phyloP scores from a whole-genome alignment of 768 basidiomycete species.

The Pleurotus platypus region DNA sequence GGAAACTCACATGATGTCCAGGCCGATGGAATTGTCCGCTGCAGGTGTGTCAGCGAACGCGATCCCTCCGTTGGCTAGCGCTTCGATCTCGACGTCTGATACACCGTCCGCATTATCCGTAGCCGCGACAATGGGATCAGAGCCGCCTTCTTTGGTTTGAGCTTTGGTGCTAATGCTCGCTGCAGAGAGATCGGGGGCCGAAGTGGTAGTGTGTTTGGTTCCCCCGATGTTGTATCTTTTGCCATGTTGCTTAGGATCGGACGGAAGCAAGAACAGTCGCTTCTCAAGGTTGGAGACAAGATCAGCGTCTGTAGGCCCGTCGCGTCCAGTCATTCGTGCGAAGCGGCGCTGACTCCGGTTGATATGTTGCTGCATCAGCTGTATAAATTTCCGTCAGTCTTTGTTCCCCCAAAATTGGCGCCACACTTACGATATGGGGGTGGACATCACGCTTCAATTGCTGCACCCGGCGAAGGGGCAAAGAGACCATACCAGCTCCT shows the following conservation, averaged over 20 bases:
- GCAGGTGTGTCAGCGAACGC: slow-evolving; percentile 28
- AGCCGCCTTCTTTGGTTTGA: not conserved
- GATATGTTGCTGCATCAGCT: slow-evolving; percentile 70
- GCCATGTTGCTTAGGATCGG: slow-evolving; percentile 26
- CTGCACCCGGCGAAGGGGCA: slow-evolving; percentile 13
- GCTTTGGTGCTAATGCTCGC: slow-evolving; percentile 9
- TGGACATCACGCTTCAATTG: slow-evolving; percentile 13
- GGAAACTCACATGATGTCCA: slow-evolving; percentile 62
- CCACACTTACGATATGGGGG: slow-evolving; percentile 12
- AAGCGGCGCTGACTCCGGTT: slow-evolving; percentile 63
- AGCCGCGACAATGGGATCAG: not conserved
- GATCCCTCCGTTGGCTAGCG: not conserved
- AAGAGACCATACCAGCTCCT: slow-evolving; percentile 11
- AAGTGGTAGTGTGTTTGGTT: not conserved
- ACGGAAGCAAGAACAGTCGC: slow-evolving; percentile 35
- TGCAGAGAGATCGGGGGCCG: not conserved
- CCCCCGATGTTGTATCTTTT: slow-evolving; percentile 34
- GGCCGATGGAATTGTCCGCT: slow-evolving; percentile 52
- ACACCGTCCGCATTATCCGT: not conserved
- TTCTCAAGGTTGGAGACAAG: slow-evolving; percentile 46
- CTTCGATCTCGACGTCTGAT: not conserved
- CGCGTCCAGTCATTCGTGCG: slow-evolving; percentile 65
- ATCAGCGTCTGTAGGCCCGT: slow-evolving; percentile 42
- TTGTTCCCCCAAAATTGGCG: not conserved
- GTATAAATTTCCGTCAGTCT: not conserved